These are phyloP conservation scores for Coccomyxa sp. DNA, from an alignment of 139 green algal genomes.

Conservation along the genomic window DNA sequence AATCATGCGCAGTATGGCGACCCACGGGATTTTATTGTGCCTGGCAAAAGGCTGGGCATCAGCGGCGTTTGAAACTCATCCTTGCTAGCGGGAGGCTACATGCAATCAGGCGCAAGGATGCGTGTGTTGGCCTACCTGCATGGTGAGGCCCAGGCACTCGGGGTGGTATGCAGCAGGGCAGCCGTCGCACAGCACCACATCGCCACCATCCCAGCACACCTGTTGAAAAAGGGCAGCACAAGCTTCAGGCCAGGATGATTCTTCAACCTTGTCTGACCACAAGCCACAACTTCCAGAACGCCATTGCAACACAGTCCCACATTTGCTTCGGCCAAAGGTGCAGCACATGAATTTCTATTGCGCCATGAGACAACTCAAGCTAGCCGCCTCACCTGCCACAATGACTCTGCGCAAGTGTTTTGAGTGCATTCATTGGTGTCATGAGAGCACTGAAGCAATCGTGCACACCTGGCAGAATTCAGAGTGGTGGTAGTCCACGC, in stretches of 20 bases:
- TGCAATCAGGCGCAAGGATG: too few relatives aligned
- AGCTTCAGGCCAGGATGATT: neutral
- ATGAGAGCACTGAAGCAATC: neutral
- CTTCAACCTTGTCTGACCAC: neutral
- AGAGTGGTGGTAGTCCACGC: slow-evolving; percentile 38
- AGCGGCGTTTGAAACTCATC: too few relatives aligned
- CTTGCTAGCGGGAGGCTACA: too few relatives aligned
- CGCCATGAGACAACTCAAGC: neutral
- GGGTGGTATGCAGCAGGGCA: slow-evolving; percentile 59
- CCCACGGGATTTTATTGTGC: too few relatives aligned
- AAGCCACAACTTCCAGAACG: neutral
- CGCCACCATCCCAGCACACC: slow-evolving; percentile 64
- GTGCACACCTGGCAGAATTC: slow-evolving; percentile 38
- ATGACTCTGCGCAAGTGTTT: neutral
- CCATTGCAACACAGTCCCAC: neutral
- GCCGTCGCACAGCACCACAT: slow-evolving; percentile 59
- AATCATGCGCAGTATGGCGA: too few relatives aligned
- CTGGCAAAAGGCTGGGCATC: too few relatives aligned
- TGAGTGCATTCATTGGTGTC: too few relatives aligned
- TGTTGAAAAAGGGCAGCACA: slow-evolving; percentile 4
- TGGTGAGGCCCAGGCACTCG: slow-evolving; percentile 44
- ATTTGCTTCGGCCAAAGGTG: neutral
- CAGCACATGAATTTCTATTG: neutral
- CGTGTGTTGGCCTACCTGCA: neutral
- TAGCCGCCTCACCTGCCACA: too few relatives aligned